A percentile compares a stretch with the other conserved stretches of the same genome.
phyloP scores from a whole-genome alignment of 129 eudicot species.

The Erigeron canadensis region DNA sequence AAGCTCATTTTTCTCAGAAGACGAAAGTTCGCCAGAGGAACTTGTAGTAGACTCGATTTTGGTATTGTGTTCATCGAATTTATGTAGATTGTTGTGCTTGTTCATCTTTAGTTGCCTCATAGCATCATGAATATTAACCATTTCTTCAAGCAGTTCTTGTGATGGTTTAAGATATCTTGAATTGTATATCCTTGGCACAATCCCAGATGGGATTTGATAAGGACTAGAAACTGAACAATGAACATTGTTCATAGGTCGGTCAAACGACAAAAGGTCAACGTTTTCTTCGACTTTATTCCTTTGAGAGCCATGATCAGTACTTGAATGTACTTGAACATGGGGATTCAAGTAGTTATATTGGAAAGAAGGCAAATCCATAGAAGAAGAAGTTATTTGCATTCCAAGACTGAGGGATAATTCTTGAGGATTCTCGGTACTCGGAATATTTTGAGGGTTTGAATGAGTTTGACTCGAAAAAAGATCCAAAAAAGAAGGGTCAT shows the following conservation, averaged over 20 bases:
- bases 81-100: conserved; percentile 32
- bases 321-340: conserved; percentile 44
- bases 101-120: conserved; percentile 47
- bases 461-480: conserved; percentile 33
- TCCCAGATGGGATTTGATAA: conserved; percentile 48
- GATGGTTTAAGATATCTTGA: conserved; percentile 74
- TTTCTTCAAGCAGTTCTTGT: conserved; percentile 76
- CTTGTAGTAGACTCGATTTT: conserved; percentile 33
- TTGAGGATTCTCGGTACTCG: conserved; percentile 36
- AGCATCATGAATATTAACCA: conserved; percentile 68
- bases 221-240: conserved; percentile 32
- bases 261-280: conserved; percentile 53
- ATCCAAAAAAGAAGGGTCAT: conserved; percentile 42
- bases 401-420: conserved; percentile 84
- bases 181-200: conserved; percentile 44
- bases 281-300: conserved; percentile 43
- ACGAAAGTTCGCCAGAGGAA: conserved; percentile 52
- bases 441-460: conserved; percentile 36
- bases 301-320: conserved; percentile 38
- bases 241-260: conserved; percentile 34
- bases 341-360: conserved; percentile 52
- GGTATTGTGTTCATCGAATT: conserved; percentile 37
- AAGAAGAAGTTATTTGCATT: conserved; percentile 50
- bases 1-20: conserved; percentile 64
- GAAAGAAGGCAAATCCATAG: conserved; percentile 46